A percentile compares a stretch with the other conserved stretches of the same genome.
Evolutionary conservation across 2,329 filamentous ascomycete genomes (phyloP).

Genomic region (Pseudonectria foliicola): DNA sequence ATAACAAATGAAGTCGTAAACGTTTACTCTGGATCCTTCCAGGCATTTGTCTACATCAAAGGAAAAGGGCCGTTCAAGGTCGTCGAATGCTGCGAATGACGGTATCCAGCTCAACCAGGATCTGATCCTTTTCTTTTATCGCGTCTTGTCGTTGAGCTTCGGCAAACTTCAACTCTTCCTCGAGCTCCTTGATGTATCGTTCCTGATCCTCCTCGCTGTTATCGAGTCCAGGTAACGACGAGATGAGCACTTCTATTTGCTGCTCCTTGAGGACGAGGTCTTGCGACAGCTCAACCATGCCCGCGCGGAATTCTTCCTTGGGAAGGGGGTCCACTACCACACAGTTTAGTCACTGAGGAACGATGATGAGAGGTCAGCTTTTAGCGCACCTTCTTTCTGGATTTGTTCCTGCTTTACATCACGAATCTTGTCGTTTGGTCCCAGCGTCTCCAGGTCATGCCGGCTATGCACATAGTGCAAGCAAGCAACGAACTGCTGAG

Average conservation of each 20-base stretch:
- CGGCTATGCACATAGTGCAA: slow-evolving; percentile 61
- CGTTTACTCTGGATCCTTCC: too few species aligned
- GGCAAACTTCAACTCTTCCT: slow-evolving; percentile 56
- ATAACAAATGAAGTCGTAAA: slow-evolving; percentile 9
- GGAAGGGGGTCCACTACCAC: slow-evolving; percentile 52
- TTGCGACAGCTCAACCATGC: slow-evolving; percentile 64
- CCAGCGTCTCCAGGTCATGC: slow-evolving; percentile 57
- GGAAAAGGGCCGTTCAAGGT: slow-evolving; percentile 34
- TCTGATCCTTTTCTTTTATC: slow-evolving; percentile 55
- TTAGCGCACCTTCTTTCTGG: slow-evolving; percentile 41
- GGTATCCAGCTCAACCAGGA: slow-evolving; percentile 51
- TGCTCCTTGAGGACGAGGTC: slow-evolving; percentile 76
- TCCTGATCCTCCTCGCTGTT: slow-evolving; percentile 74
- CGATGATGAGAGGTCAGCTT: not conserved
- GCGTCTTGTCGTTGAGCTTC: slow-evolving; percentile 57
- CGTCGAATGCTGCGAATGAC: slow-evolving; percentile 55
- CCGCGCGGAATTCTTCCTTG: slow-evolving; percentile 56
- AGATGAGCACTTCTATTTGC: slow-evolving; percentile 73
- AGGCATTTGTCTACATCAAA: not conserved
- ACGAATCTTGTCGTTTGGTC: slow-evolving; percentile 50
- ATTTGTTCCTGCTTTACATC: slow-evolving; percentile 49
- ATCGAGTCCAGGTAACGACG: slow-evolving; percentile 66
- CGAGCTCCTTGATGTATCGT: slow-evolving; percentile 55
- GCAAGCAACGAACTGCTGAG: slow-evolving; percentile 61
- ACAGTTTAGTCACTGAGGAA: not conserved